These are phyloP conservation scores for Osmanthus fragrans DNA, from an alignment of 257 asterid species.

Conservation along the genomic window DNA sequence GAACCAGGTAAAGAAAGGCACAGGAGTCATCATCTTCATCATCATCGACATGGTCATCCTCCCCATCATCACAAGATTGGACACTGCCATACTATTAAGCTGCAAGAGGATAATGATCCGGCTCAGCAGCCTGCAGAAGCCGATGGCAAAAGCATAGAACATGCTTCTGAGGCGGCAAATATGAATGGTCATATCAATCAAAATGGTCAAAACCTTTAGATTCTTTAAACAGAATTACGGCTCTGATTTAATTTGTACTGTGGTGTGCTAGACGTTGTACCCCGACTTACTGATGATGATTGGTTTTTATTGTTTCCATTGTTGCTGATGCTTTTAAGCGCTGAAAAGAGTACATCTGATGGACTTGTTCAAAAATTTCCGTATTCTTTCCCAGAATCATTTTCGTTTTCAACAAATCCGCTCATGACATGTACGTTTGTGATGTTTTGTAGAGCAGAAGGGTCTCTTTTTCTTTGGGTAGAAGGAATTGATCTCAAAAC, in stretches of 20 bases:
- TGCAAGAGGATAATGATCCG: background rate
- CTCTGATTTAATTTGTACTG: background rate
- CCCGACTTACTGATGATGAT: background rate
- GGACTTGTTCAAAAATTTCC: background rate
- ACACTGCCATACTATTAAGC: slow-evolving; percentile 15
- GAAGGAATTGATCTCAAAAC: background rate
- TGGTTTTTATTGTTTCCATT: background rate
- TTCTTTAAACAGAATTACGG: background rate
- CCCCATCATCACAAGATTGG: slow-evolving; percentile 28
- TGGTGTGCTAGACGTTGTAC: background rate
- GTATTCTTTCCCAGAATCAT: background rate
- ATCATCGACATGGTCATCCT: slow-evolving; percentile 31
- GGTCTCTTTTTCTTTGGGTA: background rate
- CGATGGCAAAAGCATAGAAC: background rate
- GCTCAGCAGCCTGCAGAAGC: slow-evolving; percentile 1
- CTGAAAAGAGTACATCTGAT: too few species aligned
- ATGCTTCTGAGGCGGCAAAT: slow-evolving; percentile 20
- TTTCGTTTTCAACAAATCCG: background rate
- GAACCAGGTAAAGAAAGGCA: slow-evolving; percentile 35
- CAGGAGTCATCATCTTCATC: background rate
- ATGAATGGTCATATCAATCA: slow-evolving; percentile 21
- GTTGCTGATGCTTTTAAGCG: too few species aligned
- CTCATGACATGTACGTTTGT: too few species aligned
- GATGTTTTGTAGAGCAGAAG: background rate
- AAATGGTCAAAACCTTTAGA: slow-evolving; percentile 9